phyloP scores from a whole-genome alignment of 2,329 filamentous ascomycete genomes.

The Xylariales sp. region DNA sequence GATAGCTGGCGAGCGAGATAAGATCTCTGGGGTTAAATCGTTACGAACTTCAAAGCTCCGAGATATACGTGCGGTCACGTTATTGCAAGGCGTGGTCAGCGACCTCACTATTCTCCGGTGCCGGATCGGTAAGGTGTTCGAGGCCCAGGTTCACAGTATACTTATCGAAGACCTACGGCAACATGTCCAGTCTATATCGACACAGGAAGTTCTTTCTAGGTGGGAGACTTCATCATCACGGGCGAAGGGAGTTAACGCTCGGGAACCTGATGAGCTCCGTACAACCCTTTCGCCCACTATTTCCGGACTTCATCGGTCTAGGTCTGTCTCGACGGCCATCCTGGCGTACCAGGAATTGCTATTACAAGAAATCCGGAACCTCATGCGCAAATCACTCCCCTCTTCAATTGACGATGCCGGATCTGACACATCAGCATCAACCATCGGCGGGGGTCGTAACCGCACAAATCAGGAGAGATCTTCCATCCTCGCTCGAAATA shows the following conservation, averaged over 20 bases:
- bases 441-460: constrained; percentile 66
- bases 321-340: constrained; percentile 75
- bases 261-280: constrained; percentile 66
- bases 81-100: constrained; percentile 72
- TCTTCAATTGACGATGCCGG: constrained; percentile 93
- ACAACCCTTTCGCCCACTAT: constrained; percentile 66
- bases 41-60: constrained; percentile 39
- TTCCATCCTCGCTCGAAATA: constrained; percentile 78
- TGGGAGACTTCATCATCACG: constrained; percentile 78
- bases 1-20: constrained; percentile 58
- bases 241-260: constrained; percentile 60
- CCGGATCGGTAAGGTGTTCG: constrained; percentile 83
- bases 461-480: constrained; percentile 85
- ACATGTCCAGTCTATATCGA: constrained; percentile 71
- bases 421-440: constrained; percentile 81
- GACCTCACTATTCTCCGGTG: constrained; percentile 73
- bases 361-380: constrained; percentile 76
- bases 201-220: constrained; percentile 70
- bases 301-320: constrained; percentile 72
- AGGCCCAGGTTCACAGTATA: constrained; percentile 71
- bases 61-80: constrained; percentile 73
- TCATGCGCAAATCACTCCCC: constrained; percentile 81
- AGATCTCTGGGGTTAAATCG: constrained; percentile 12
- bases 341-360: constrained; percentile 79
- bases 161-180: constrained; percentile 74